phyloP scores from a whole-genome alignment of 2,329 filamentous ascomycete genomes.

The Cercospora sojina region DNA sequence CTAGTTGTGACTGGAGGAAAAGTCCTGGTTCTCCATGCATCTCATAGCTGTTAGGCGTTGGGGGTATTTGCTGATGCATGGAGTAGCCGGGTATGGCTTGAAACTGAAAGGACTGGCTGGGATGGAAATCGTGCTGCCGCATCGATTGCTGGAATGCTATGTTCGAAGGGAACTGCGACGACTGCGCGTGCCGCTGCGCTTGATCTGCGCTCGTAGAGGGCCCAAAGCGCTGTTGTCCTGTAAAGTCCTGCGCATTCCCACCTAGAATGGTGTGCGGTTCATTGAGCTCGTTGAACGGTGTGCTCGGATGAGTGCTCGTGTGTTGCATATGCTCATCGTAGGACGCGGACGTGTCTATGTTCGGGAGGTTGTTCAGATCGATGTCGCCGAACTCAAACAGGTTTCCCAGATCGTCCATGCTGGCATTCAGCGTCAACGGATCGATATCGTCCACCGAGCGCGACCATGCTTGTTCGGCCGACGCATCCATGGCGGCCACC shows the following conservation, averaged over 20 bases:
- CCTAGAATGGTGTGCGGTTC: slow-evolving; percentile 25
- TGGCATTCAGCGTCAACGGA: slow-evolving; percentile 24
- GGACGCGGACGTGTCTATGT: slow-evolving; percentile 23
- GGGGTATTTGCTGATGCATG: slow-evolving; percentile 61
- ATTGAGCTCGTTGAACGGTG: slow-evolving; percentile 34
- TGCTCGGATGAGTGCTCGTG: slow-evolving; percentile 31
- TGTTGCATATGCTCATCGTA: slow-evolving; percentile 31
- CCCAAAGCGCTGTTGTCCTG: slow-evolving; percentile 30
- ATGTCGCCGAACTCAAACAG: slow-evolving; percentile 45
- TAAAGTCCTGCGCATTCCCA: slow-evolving; percentile 36
- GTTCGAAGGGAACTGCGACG: slow-evolving; percentile 25
- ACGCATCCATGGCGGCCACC: slow-evolving; percentile 29
- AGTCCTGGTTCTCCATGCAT: slow-evolving; percentile 60
- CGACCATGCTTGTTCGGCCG: slow-evolving; percentile 40
- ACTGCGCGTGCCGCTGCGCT: slow-evolving; percentile 18
- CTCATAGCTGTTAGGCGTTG: slow-evolving; percentile 78
- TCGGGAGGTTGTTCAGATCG: slow-evolving; percentile 34
- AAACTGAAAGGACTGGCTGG: slow-evolving; percentile 39
- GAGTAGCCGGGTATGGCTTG: slow-evolving; percentile 48
- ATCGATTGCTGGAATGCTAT: slow-evolving; percentile 32
- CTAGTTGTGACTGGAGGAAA: slow-evolving; percentile 56
- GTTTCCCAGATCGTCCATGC: slow-evolving; percentile 46
- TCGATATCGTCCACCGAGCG: slow-evolving; percentile 42
- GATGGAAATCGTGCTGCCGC: slow-evolving; percentile 28
- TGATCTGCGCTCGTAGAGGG: slow-evolving; percentile 24